These are phyloP conservation scores for Eucalyptus paniculata DNA, from an alignment of 345 rosid genomes.

Conservation along the genomic window DNA sequence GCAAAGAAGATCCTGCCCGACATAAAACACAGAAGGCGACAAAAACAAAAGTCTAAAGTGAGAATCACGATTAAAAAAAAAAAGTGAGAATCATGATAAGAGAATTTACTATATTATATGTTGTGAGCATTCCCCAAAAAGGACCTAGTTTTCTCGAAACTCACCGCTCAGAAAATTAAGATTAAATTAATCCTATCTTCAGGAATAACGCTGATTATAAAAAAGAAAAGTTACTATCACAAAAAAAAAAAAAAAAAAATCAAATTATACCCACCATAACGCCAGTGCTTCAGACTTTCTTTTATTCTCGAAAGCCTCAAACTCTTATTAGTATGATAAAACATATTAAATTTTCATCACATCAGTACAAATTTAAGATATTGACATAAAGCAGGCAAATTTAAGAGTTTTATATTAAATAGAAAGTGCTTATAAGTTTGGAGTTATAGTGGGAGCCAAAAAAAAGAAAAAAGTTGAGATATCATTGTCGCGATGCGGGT, in stretches of 20 bases:
- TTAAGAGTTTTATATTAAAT: neutral
- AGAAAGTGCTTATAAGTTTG: neutral
- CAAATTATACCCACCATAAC: neutral
- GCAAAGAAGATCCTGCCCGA: fast-evolving
- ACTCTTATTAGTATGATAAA: neutral
- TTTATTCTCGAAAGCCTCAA: neutral
- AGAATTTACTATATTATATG: too few species aligned
- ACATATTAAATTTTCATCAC: neutral
- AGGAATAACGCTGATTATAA: neutral
- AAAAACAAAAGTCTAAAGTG: neutral
- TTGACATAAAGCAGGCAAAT: neutral
- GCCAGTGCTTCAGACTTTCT: fast-evolving
- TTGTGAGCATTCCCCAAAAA: neutral
- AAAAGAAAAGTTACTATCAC: neutral
- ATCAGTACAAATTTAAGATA: neutral
- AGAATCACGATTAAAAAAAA: neutral
- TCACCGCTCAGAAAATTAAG: neutral
- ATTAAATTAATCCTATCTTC: neutral
- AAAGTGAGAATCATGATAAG: neutral
- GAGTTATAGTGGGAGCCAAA: neutral
- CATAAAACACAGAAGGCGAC: neutral
- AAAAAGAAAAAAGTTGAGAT: neutral
- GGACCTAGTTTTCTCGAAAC: neutral
- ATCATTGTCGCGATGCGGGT: neutral
- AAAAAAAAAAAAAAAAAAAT: neutral